Conservation (phyloP, 2,329 filamentous ascomycete species). For the Fusarium neocosmosporiellum region DNA sequence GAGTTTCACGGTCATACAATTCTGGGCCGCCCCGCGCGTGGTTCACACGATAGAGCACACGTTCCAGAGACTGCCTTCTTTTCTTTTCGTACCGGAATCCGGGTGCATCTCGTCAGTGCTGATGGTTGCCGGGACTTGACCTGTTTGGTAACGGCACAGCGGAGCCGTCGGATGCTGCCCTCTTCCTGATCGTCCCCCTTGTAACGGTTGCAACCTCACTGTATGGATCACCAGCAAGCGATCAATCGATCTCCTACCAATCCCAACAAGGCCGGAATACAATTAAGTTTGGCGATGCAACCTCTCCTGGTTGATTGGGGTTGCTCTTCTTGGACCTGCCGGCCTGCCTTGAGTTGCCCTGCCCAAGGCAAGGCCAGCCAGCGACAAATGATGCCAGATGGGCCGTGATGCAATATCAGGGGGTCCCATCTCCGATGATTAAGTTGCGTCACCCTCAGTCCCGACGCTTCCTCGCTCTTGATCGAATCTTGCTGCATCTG, state of each 20-base stretch:
- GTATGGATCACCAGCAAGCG: conserved; percentile 6
- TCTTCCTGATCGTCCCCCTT: neutral
- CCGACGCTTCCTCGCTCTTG: conserved; percentile 12
- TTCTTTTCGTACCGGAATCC: neutral
- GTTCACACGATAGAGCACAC: conserved; percentile 7
- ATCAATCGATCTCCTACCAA: conserved; percentile 15
- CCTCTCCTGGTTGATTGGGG: conserved; percentile 4
- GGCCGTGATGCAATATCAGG: conserved; percentile 5
- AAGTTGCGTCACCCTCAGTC: conserved; percentile 15
- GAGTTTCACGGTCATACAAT: conserved; percentile 20
- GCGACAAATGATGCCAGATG: conserved; percentile 16
- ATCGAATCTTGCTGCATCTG: conserved; percentile 13
- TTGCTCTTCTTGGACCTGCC: conserved; percentile 2
- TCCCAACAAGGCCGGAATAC: conserved; percentile 2
- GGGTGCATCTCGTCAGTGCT: neutral
- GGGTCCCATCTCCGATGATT: conserved; percentile 19
- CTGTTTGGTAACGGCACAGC: neutral
- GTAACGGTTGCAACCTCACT: conserved; percentile 1
- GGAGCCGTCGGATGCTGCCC: neutral
- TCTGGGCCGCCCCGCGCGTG: conserved; percentile 1
- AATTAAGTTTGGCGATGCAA: conserved; percentile 9
- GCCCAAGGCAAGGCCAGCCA: neutral
- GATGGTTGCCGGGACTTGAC: conserved; percentile 4
- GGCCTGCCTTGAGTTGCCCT: too few species aligned
- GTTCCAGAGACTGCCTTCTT: conserved; percentile 16